Percentiles rank a stretch among this genome's conserved stretches.
Conservation (phyloP, 352 stramenopile genomes). For the Peronospora farinosa region DNA sequence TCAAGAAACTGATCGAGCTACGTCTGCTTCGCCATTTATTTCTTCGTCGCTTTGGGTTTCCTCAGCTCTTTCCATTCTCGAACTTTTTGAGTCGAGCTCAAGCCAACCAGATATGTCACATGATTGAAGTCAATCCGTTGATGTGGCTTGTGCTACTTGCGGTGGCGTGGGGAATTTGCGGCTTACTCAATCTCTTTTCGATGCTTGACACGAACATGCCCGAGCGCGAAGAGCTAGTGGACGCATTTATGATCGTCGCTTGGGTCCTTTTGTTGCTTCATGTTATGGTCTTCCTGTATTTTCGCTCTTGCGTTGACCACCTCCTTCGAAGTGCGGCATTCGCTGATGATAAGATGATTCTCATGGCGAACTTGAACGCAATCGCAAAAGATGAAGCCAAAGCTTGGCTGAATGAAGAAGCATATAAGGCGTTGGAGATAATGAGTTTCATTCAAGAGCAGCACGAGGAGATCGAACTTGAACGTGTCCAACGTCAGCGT, state of each 20-base stretch:
- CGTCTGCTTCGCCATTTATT: conserved; percentile 46
- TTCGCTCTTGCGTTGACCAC: conserved; percentile 27
- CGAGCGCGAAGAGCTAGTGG: conserved; percentile 27
- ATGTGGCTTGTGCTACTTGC: conserved; percentile 54
- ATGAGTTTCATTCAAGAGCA: conserved; percentile 27
- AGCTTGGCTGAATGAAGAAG: conserved; percentile 19
- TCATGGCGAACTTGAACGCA: conserved; percentile 8
- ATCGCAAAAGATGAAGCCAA: conserved; percentile 21
- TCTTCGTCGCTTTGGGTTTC: conserved; percentile 35
- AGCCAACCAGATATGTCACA: conserved; percentile 72
- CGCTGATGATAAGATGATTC: conserved; percentile 7
- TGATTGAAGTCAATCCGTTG: conserved; percentile 70
- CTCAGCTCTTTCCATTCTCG: conserved; percentile 57
- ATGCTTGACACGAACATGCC: conserved; percentile 8
- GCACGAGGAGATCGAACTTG: conserved; percentile 9
- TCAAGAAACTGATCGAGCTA: conserved; percentile 26
- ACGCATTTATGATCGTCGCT: conserved; percentile 31
- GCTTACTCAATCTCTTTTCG: conserved; percentile 10
- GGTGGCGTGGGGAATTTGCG: conserved; percentile 40
- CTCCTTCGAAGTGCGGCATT: conserved; percentile 34
- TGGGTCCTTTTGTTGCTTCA: conserved; percentile 33
- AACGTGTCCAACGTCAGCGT: neutral
- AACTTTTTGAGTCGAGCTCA: conserved; percentile 71
- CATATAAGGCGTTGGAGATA: conserved; percentile 11
- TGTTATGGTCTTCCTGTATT: conserved; percentile 34